A percentile compares a stretch with the other conserved stretches of the same genome.
These are phyloP conservation scores for Hanseniaspora uvarum DNA, from an alignment of 1,139 yeast genomes.

Conservation along the genomic window DNA sequence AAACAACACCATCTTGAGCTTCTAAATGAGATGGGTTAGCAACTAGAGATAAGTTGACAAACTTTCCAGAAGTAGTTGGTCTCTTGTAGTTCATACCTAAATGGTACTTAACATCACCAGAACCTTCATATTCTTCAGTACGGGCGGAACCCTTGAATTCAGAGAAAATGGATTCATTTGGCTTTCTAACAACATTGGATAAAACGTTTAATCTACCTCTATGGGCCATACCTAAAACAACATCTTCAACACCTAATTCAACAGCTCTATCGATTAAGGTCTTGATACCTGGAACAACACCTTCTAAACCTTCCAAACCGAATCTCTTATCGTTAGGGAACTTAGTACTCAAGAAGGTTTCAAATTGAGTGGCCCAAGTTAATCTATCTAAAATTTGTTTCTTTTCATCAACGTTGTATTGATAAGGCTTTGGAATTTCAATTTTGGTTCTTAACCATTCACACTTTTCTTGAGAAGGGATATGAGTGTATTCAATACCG, in stretches of 20 bases:
- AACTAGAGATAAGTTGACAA: constrained; percentile 85
- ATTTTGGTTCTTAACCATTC: constrained; percentile 97
- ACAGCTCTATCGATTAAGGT: constrained; percentile 90
- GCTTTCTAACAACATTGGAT: constrained; percentile 95
- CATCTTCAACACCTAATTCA: constrained; percentile 86
- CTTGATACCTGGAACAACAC: constrained; percentile 94
- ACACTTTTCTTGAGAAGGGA: constrained; percentile 89
- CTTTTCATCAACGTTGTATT: constrained; percentile 79
- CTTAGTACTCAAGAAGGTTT: constrained; percentile 80
- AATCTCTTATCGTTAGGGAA: constrained; percentile 98
- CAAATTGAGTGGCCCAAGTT: constrained; percentile 94
- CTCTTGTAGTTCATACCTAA: constrained; percentile 98
- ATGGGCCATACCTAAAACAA: constrained; percentile 98
- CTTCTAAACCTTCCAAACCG: constrained; percentile 97
- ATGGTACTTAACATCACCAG: constrained; percentile 98
- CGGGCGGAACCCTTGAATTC: constrained; percentile 82
- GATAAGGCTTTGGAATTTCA: constrained; percentile 82
- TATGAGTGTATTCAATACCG: constrained; percentile 93
- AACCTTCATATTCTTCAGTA: constrained; percentile 71
- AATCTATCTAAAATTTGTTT: constrained; percentile 92
- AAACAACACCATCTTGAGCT: constrained; percentile 97
- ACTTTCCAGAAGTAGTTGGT: constrained; percentile 97
- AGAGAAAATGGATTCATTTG: constrained; percentile 92
- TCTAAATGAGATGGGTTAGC: constrained; percentile 99
- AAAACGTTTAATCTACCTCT: constrained; percentile 98